Evolutionary conservation across 495 filamentous ascomycete species (phyloP).

Genomic region (Aspergillus egyptiacus): DNA sequence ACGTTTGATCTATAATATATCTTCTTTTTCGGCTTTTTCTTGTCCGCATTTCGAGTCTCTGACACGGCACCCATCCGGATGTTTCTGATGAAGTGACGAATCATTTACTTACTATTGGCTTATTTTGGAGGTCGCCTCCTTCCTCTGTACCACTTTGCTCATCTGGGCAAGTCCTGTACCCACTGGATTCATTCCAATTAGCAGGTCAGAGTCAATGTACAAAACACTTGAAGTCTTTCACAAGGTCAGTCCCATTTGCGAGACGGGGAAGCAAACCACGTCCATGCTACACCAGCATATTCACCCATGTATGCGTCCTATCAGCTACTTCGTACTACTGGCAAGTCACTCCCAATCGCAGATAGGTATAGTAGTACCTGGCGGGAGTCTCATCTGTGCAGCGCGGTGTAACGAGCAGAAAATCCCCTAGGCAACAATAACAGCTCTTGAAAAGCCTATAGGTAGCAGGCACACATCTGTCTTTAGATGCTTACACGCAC

Average conservation of each 20-base stretch:
- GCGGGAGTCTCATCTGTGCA: too few species aligned
- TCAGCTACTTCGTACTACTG: too few species aligned
- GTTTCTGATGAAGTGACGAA: conserved; percentile 11
- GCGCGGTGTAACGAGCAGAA: too few species aligned
- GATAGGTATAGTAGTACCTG: too few species aligned
- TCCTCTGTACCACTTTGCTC: not conserved
- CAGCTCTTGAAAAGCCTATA: too few species aligned
- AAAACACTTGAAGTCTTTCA: not conserved
- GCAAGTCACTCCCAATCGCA: too few species aligned
- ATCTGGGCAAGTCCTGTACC: conserved; percentile 1
- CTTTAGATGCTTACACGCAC: too few species aligned
- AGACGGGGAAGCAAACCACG: too few species aligned
- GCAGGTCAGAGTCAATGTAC: conserved; percentile 4
- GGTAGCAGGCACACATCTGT: too few species aligned
- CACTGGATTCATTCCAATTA: not conserved
- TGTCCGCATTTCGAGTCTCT: not conserved
- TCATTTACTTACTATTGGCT: not conserved
- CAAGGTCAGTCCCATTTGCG: not conserved
- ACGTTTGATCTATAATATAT: not conserved
- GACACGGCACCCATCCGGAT: conserved; percentile 2
- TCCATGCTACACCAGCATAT: too few species aligned
- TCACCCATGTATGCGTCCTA: too few species aligned
- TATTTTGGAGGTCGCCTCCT: not conserved
- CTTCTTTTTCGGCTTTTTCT: conserved; percentile 5
- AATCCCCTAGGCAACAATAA: too few species aligned